Conservation (phyloP, 768 basidiomycete species). For the Bullera alba region DNA sequence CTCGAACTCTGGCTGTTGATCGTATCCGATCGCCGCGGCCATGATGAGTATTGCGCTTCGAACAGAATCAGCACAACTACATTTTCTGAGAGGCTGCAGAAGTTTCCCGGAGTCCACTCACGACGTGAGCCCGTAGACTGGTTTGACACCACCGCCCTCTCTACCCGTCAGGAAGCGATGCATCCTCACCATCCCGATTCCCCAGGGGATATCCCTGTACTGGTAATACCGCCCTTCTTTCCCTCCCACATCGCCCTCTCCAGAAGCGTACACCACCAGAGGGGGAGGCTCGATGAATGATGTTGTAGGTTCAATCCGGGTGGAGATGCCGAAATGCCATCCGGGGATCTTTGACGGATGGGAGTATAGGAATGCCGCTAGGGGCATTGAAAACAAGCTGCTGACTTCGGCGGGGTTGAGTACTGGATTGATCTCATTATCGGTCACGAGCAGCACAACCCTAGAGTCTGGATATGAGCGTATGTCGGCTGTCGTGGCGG, state of each 20-base stretch:
- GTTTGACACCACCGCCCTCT: constrained; percentile 75
- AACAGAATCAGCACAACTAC: not conserved
- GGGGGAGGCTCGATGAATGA: constrained; percentile 17
- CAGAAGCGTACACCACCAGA: constrained; percentile 50
- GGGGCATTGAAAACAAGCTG: constrained; percentile 76
- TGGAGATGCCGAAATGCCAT: constrained; percentile 27
- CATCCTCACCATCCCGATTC: constrained; percentile 52
- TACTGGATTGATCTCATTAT: constrained; percentile 73
- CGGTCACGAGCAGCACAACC: constrained; percentile 76
- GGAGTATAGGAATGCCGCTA: constrained; percentile 62
- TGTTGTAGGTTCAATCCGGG: constrained; percentile 41
- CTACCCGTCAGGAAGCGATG: constrained; percentile 81
- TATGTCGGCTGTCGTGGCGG: not conserved
- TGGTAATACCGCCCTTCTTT: constrained; percentile 25
- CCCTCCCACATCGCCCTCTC: constrained; percentile 49
- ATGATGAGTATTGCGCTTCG: constrained; percentile 54
- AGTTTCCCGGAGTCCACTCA: constrained; percentile 48
- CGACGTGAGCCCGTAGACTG: constrained; percentile 84
- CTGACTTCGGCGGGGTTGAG: constrained; percentile 72
- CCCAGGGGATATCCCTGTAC: constrained; percentile 54
- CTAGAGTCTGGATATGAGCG: constrained; percentile 47
- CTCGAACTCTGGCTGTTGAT: constrained; percentile 50
- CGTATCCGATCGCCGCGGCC: constrained; percentile 53
- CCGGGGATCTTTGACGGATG: constrained; percentile 50
- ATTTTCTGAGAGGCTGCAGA: not conserved